These are phyloP conservation scores for Magnolia changhungtana DNA, from an alignment of 164 flowering plant genomes.

Conservation along the genomic window DNA sequence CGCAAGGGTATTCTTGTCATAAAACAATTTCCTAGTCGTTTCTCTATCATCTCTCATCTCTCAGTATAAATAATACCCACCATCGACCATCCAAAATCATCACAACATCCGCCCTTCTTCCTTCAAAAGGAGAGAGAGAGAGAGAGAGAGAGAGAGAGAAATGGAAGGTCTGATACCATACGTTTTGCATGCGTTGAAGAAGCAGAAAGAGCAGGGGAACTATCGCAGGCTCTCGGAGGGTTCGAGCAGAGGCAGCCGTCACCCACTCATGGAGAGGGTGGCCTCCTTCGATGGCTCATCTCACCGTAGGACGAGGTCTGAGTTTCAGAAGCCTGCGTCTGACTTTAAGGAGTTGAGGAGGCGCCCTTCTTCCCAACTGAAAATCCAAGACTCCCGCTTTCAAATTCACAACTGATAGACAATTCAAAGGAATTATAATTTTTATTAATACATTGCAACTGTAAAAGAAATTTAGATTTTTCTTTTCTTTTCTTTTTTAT, in stretches of 20 bases:
- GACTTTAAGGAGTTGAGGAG: no score
- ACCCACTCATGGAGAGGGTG: neutral
- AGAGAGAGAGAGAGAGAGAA: neutral
- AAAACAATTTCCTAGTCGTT: neutral
- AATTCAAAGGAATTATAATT: no score
- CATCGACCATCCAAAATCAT: no score
- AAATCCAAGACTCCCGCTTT: no score
- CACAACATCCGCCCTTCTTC: neutral
- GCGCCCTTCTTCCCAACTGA: no score
- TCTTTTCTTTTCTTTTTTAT: no score
- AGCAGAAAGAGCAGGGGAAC: conserved; percentile 23
- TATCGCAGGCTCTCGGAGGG: conserved; percentile 27
- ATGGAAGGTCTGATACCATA: conserved; percentile 53
- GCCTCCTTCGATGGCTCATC: conserved; percentile 28
- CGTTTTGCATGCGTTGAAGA: conserved; percentile 35
- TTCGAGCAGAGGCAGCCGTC: conserved; percentile 32
- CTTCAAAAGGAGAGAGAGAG: neutral
- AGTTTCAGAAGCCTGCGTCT: no score
- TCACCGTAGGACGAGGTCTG: conserved; percentile 29
- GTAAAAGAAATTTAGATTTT: no score
- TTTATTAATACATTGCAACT: no score
- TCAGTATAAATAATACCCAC: neutral
- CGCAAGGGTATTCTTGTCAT: neutral
- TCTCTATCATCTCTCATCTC: neutral
- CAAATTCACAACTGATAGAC: no score